Conservation (phyloP, 2,329 filamentous ascomycete species). For the Aspergillus sp. region DNA sequence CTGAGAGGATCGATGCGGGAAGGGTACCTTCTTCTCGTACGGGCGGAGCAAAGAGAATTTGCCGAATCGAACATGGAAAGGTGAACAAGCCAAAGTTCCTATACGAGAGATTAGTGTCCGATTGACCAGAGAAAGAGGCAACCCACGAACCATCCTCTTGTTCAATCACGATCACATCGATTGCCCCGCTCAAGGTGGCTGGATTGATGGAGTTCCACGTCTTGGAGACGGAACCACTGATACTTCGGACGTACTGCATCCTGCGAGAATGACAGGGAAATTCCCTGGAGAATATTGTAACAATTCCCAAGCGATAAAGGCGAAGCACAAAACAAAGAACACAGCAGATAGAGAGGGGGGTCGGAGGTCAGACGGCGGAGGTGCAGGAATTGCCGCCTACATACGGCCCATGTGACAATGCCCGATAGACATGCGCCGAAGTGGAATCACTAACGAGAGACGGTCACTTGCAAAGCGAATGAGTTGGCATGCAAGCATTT, state of each 20-base stretch:
- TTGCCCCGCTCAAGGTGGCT: constrained; percentile 92
- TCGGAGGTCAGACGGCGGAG: constrained; percentile 25
- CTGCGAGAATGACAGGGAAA: constrained; percentile 31
- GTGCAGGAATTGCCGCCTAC: constrained; percentile 34
- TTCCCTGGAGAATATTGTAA: constrained; percentile 18
- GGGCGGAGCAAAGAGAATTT: constrained; percentile 96
- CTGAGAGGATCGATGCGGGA: neutral
- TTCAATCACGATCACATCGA: constrained; percentile 98
- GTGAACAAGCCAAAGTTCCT: constrained; percentile 80
- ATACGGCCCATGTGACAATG: constrained; percentile 41
- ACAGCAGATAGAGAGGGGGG: constrained; percentile 20
- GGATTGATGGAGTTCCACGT: constrained; percentile 99
- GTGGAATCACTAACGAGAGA: constrained; percentile 11
- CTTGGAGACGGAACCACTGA: constrained; percentile 94
- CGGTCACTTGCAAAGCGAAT: neutral
- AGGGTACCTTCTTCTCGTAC: constrained; percentile 80
- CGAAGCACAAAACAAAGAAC: constrained; percentile 11
- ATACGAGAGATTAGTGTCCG: constrained; percentile 9
- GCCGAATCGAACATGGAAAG: constrained; percentile 97
- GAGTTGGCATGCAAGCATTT: constrained; percentile 3
- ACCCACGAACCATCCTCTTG: constrained; percentile 77
- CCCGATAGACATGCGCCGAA: constrained; percentile 23
- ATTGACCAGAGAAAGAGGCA: neutral
- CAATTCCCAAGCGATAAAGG: constrained; percentile 10
- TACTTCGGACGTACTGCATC: constrained; percentile 98